Evolutionary conservation across 352 stramenopile genomes (phyloP).

Genomic region (Nannochloropsis limnetica): DNA sequence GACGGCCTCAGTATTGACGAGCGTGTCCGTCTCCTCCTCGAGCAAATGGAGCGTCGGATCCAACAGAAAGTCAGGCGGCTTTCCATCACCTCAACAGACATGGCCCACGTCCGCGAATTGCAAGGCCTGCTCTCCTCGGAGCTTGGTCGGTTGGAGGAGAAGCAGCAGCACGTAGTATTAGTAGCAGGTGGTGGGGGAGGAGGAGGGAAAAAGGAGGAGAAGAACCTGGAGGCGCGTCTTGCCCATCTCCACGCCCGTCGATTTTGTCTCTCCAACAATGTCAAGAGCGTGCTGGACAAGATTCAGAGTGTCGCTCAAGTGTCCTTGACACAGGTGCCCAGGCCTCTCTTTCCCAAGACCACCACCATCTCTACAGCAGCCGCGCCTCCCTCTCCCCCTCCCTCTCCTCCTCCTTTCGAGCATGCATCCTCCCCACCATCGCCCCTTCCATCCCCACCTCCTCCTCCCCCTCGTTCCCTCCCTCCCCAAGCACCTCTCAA

Average conservation of each 20-base stretch:
- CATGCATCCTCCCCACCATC: not conserved
- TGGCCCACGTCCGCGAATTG: not conserved
- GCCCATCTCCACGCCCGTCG: not conserved
- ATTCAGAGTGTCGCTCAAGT: not conserved
- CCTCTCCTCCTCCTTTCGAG: not conserved
- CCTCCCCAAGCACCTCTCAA: not conserved
- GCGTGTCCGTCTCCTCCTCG: not conserved
- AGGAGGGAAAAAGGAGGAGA: not conserved
- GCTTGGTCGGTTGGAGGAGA: not conserved
- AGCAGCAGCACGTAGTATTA: not conserved
- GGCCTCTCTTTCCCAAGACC: not conserved
- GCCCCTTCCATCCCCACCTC: not conserved
- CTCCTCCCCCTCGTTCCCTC: not conserved
- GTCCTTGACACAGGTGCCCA: not conserved
- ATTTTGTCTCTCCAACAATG: not conserved
- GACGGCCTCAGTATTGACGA: conserved; percentile 2
- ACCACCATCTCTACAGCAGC: not conserved
- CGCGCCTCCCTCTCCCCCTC: not conserved
- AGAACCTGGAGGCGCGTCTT: not conserved
- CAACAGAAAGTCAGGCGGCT: not conserved
- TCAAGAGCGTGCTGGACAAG: not conserved
- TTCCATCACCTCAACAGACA: conserved; percentile 6
- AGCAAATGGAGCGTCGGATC: conserved; percentile 10
- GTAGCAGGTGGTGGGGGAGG: not conserved
- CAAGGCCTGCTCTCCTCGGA: not conserved